Base-by-base conservation (phyloP, 768 basidiomycete genomes). In the Rhodotorula babjevae region DNA sequence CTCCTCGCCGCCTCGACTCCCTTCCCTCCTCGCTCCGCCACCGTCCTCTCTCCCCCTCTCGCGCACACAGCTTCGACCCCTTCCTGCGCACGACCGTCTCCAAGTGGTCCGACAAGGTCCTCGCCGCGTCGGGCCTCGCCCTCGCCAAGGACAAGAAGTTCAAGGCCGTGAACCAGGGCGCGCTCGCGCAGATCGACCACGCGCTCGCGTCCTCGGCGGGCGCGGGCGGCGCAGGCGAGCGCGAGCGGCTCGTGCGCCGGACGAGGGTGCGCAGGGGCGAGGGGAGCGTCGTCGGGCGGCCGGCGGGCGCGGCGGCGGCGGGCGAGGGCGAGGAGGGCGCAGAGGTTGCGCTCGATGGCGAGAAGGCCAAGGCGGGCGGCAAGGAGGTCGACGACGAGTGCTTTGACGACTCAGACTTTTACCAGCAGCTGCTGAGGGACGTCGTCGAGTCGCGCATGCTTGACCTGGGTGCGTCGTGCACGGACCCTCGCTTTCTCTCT, bases 31-130 rank as follows among this genome's bases (percentile, higher is more conserved):
- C 36, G 36, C 36, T 9, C 36, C 36, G 36, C 36, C 36, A n/a
- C 36, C 36, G 36, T 4, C 36, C 36, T 4, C 36, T 36, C n/a
- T n/a, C 42, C 7, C 44, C 44, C 44, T 12, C 44, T 2, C 42
- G 42, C 42, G 42, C 12, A 7, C 56, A 12, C 69, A 73, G 72
- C 15, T 49, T 68, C 69, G 84, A 85, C 63, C 85, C 90, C 61
- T 92, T 93, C 79, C 85, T 88, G 5, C 84, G 89, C 72, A 84
- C 88, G 71, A 93, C 91, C 3, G 85, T 99, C 36, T 83, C 85
- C 52, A 98, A 98, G 81, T 99, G 96, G 96, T 96, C 93, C 18
- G 85, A 89, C 36, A 99, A 98, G 83, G 90, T 98, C 52, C 91
- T 93, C 78, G 91, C 94, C 1, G 93, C 96, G 11, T 87, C 93